Conservation (phyloP, 139 green algal genomes). For the Marvania coccoides region DNA sequence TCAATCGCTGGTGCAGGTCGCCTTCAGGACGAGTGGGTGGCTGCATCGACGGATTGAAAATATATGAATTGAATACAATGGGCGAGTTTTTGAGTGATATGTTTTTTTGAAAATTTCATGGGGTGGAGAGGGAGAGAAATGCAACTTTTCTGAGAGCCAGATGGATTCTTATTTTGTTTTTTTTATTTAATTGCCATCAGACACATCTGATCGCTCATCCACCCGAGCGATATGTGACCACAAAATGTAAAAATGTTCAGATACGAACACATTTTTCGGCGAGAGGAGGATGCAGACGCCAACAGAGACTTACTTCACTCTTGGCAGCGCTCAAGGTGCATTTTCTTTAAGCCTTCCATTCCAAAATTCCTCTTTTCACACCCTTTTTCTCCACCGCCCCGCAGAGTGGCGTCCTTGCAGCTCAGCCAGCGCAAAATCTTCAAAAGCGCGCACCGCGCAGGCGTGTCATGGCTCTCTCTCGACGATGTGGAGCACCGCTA, state of each 20-base stretch:
- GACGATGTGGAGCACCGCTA: conserved; percentile 62
- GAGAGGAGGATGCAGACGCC: not conserved
- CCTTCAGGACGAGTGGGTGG: not conserved
- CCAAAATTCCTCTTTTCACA: not conserved
- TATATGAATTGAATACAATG: not conserved
- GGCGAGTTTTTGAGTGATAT: not conserved
- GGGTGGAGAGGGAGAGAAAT: not conserved
- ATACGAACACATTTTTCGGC: not conserved
- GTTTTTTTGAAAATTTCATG: not conserved
- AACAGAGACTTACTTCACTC: not conserved
- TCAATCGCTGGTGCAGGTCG: conserved; percentile 16
- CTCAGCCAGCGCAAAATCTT: conserved; percentile 11
- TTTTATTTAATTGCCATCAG: not conserved
- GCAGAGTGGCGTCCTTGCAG: not conserved
- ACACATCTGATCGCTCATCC: no score
- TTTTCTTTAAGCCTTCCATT: not conserved
- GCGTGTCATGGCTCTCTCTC: conserved; percentile 50
- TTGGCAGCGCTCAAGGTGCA: not conserved
- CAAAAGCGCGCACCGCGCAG: conserved; percentile 18
- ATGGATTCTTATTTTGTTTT: not conserved
- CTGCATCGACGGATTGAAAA: not conserved
- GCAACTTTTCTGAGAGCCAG: not conserved
- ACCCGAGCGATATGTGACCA: no score
- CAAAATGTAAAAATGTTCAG: not conserved
- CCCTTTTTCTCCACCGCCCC: not conserved